Evolutionary conservation across 768 basidiomycete species (phyloP).

Genomic region (Russula ochroleuca): DNA sequence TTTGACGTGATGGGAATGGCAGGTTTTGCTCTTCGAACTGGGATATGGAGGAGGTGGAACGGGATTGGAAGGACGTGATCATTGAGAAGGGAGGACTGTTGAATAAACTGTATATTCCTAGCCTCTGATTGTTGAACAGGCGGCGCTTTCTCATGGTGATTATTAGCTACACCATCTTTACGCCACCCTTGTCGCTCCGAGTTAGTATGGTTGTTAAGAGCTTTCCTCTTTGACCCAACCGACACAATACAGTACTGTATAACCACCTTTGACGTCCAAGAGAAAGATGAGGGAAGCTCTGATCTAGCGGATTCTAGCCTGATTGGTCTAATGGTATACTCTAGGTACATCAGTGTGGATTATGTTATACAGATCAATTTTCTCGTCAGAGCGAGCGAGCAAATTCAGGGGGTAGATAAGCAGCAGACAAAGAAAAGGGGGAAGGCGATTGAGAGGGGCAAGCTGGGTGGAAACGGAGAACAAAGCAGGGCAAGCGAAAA

Average conservation of each 20-base stretch:
- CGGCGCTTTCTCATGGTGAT: neutral
- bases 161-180: too few species aligned
- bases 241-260: too few species aligned
- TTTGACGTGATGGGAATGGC: neutral
- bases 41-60: slow-evolving; percentile 15
- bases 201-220: too few species aligned
- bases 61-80: slow-evolving; percentile 10
- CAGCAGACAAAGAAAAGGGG: neutral
- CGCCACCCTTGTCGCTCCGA: too few species aligned
- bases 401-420: neutral
- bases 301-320: too few species aligned
- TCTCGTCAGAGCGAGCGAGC: neutral
- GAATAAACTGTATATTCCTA: slow-evolving; percentile 5
- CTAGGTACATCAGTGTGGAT: neutral
- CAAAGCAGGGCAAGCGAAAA: too few species aligned
- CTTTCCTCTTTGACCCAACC: too few species aligned
- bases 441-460: neutral
- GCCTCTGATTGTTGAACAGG: neutral
- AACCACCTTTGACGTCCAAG: too few species aligned
- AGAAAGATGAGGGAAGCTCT: too few species aligned
- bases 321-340: too few species aligned
- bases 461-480: neutral
- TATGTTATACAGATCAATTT: neutral
- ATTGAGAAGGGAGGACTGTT: slow-evolving; percentile 3
- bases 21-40: slow-evolving; percentile 11